A percentile compares a stretch with the other conserved stretches of the same genome.
phyloP scores from a whole-genome alignment of 495 filamentous ascomycete genomes.

The Jackrogersella multiformis region DNA sequence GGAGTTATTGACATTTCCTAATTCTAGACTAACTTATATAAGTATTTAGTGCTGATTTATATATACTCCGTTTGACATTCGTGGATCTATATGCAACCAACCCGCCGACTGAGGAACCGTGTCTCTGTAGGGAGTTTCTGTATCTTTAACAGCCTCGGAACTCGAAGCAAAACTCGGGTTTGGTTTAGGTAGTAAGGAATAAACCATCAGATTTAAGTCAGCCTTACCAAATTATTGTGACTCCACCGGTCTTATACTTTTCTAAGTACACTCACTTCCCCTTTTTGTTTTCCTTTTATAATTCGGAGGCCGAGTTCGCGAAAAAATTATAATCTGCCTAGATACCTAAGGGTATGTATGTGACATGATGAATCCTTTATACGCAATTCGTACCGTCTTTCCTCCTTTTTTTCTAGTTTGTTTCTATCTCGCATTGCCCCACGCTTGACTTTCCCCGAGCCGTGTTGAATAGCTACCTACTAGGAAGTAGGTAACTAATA shows the following conservation, averaged over 20 bases:
- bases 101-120: no score
- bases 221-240: neutral
- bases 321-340: neutral
- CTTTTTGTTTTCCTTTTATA: neutral
- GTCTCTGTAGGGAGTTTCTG: no score
- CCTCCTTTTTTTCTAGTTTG: neutral
- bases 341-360: neutral
- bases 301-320: neutral
- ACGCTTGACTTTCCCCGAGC: conserved; percentile 1
- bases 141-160: no score
- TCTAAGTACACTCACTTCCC: neutral
- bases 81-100: no score
- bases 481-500: no score
- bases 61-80: no score
- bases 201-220: neutral
- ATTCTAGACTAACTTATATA: no score
- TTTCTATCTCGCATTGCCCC: neutral
- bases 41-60: no score
- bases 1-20: no score
- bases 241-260: neutral
- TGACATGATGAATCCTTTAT: neutral
- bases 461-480: no score
- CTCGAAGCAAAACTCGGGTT: neutral
- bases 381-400: neutral
- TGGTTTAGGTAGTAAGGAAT: neutral